A percentile compares a stretch with the other conserved stretches of the same genome.
Evolutionary conservation across 2,329 filamentous ascomycete genomes (phyloP).

Genomic region (Sarocladium oryzae): DNA sequence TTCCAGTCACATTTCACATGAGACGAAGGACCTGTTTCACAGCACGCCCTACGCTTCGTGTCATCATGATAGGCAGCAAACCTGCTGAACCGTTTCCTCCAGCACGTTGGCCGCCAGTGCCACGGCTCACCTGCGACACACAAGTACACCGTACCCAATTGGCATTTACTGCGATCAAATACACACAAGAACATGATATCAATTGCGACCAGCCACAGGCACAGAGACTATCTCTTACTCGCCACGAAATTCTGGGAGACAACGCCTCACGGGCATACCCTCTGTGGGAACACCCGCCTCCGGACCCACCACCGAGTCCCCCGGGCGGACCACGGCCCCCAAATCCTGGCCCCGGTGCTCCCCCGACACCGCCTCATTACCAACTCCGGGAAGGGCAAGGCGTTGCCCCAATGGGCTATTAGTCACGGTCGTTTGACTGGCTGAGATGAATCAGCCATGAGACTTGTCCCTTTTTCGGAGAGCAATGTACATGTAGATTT

Average conservation of each 20-base stretch:
- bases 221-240: too few relatives aligned
- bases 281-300: not conserved
- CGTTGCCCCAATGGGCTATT: not conserved
- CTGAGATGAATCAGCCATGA: not conserved
- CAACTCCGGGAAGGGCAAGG: not conserved
- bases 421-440: not conserved
- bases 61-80: not conserved
- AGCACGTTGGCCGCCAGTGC: not conserved
- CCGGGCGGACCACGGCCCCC: conserved; percentile 6
- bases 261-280: not conserved
- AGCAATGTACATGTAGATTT: not conserved
- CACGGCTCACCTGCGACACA: not conserved
- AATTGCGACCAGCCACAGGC: too few relatives aligned
- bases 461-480: not conserved
- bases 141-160: not conserved
- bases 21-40: not conserved
- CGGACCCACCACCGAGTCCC: conserved; percentile 7
- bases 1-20: not conserved
- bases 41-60: not conserved
- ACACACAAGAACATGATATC: too few relatives aligned
- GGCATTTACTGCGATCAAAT: too few relatives aligned
- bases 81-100: not conserved
- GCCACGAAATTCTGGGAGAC: not conserved
- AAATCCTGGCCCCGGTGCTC: conserved; percentile 1
- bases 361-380: conserved; percentile 7